Percentiles rank a stretch among this genome's conserved stretches.
Conservation (phyloP, 73 alveolate species). For the Symbiodinium natans region DNA sequence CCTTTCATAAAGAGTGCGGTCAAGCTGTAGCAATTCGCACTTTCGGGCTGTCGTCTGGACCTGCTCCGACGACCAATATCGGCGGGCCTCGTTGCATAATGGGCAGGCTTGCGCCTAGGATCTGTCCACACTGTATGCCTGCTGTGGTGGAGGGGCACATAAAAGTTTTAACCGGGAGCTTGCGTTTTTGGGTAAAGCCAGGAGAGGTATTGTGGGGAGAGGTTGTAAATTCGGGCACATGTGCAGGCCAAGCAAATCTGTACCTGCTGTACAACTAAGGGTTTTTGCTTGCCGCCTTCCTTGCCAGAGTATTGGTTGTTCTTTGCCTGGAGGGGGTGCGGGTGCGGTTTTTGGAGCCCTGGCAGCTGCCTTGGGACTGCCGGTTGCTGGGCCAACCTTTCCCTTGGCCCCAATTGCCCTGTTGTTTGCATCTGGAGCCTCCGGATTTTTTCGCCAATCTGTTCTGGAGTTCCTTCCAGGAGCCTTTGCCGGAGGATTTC, state of each 20-base stretch:
- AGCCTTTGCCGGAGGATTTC: background rate
- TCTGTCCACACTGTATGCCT: background rate
- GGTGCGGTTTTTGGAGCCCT: too few relatives aligned
- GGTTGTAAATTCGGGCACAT: background rate
- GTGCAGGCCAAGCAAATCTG: background rate
- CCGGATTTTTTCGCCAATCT: background rate
- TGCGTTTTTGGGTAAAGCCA: background rate
- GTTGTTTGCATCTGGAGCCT: background rate
- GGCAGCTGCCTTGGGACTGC: too few relatives aligned
- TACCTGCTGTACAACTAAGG: background rate
- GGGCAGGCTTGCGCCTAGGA: background rate
- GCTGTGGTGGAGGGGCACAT: background rate
- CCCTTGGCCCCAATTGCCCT: too few relatives aligned
- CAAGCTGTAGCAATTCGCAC: background rate
- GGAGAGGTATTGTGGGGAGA: background rate
- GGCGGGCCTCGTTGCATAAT: background rate
- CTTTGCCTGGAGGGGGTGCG: too few relatives aligned
- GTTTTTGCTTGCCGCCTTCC: too few relatives aligned
- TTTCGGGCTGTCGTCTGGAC: background rate
- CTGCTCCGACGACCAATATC: background rate
- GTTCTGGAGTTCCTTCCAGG: background rate
- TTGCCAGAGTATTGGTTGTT: too few relatives aligned
- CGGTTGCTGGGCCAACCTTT: too few relatives aligned
- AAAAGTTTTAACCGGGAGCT: background rate
- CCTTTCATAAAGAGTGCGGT: background rate